Base-by-base conservation (phyloP, 768 basidiomycete genomes). In the Panus rudis region DNA sequence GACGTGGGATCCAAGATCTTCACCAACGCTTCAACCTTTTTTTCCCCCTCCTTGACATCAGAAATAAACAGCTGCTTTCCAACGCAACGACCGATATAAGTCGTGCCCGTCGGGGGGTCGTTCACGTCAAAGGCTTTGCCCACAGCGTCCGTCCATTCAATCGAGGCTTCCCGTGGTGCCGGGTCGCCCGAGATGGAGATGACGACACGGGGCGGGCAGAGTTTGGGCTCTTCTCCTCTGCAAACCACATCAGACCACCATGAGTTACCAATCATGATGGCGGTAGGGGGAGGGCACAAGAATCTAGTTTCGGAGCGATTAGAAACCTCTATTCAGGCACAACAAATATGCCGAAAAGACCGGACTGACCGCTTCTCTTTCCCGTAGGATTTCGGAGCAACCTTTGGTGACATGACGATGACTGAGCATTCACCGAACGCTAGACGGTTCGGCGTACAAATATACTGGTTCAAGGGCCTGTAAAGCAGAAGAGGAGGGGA, bases 351-450 rank as follows among this genome's bases (percentile, higher is more conserved):
- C 22, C 21, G 41, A 28, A 21, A 52, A 27, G 28, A 14, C 50
- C 71, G 35, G 48, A n/a, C n/a, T n/a, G n/a, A 86, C 85, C 93
- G 76, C 63, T 96, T 96, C 63, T 97, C 93, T 14, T 84, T 92
- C 27, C 92, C 93, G 59, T 97, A 98, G 6, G 89, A 92, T 60
- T 97, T 94, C 70, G 97, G 94, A 3, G 91, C 94, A 23, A 97
- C 92, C 58, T 87, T 92, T 60, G 87, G 90, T n/a, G 91, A 93
- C 88, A 96, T 92, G 54, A 98, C 86, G 48, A 97, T 86, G 47
- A 98, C 79, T 4, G 92, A 91, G 37, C 92, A 80, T 62, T 97
- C 94, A 39, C 94, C 94, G 54, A 85, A 85, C 1, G 85, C 86
- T 34, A 96, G 75, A 23, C 92, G 77, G 60, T 94, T 94, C 28